Conservation (phyloP, 768 basidiomycete genomes). For the Scleroderma bovista region DNA sequence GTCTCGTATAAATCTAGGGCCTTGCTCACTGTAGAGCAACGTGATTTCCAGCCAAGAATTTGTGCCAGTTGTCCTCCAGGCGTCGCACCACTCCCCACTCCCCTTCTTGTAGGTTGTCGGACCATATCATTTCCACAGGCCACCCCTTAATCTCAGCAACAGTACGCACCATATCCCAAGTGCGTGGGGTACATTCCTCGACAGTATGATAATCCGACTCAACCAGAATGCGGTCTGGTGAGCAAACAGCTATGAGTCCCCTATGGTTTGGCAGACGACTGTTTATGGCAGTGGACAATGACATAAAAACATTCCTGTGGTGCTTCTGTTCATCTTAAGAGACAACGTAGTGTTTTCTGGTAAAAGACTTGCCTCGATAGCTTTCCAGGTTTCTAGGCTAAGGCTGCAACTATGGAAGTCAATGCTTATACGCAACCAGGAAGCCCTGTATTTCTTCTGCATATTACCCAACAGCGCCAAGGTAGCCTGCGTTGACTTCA, state of each 20-base stretch:
- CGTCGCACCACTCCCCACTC: constrained; percentile 62
- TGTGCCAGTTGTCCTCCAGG: constrained; percentile 67
- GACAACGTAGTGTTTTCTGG: neutral
- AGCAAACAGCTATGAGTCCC: constrained; percentile 58
- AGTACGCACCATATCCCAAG: constrained; percentile 72
- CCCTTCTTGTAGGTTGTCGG: constrained; percentile 23
- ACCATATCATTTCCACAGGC: constrained; percentile 62
- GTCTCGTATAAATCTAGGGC: no score
- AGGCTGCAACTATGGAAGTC: constrained; percentile 91
- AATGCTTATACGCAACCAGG: constrained; percentile 66
- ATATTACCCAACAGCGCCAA: constrained; percentile 58
- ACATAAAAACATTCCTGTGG: constrained; percentile 78
- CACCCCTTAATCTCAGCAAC: constrained; percentile 77
- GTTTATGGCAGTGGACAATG: constrained; percentile 84
- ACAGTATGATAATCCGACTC: constrained; percentile 84
- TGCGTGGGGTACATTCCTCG: constrained; percentile 47
- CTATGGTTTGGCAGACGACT: constrained; percentile 58
- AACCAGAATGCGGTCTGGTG: constrained; percentile 64
- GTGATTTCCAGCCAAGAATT: constrained; percentile 51
- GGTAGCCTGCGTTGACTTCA: constrained; percentile 68
- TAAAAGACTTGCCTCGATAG: constrained; percentile 56
- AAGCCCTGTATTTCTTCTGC: constrained; percentile 47
- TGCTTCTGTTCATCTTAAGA: constrained; percentile 42
- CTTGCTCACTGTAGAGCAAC: neutral
- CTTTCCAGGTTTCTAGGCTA: constrained; percentile 67